These are phyloP conservation scores for Solanum corneliomulleri DNA, from an alignment of 257 asterid genomes.

Conservation along the genomic window DNA sequence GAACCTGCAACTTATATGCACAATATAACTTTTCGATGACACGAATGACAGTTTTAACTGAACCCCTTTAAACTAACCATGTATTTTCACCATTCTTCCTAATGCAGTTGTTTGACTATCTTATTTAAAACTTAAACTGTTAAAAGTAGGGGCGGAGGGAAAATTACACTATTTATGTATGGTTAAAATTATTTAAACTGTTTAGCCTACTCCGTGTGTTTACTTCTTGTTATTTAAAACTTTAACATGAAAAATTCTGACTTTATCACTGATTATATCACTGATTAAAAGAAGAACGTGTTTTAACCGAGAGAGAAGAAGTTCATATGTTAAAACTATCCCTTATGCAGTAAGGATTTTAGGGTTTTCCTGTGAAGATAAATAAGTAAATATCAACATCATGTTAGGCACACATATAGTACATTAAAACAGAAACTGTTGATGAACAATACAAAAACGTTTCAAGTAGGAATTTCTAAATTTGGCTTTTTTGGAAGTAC, in stretches of 20 bases:
- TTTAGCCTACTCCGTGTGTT: background rate
- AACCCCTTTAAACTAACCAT: background rate
- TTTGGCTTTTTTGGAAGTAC: slow-evolving; percentile 5
- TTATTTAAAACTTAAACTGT: background rate
- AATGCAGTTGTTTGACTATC: background rate
- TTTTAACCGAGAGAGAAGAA: background rate
- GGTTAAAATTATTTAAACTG: too few species aligned
- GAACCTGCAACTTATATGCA: background rate
- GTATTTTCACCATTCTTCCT: background rate
- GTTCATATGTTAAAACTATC: background rate
- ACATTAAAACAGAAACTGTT: slow-evolving; percentile 4
- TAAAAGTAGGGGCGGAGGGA: background rate
- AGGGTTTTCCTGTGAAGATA: background rate
- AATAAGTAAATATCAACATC: background rate
- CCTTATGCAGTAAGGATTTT: background rate
- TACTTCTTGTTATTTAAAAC: too few species aligned
- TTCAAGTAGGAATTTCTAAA: slow-evolving; percentile 3
- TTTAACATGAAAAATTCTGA: too few species aligned
- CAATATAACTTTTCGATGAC: too few species aligned
- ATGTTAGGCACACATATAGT: background rate
- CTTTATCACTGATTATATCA: background rate
- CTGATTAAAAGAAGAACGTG: background rate
- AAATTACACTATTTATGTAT: background rate
- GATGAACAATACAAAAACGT: slow-evolving; percentile 21
- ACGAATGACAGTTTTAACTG: background rate